phyloP scores from a whole-genome alignment of 352 stramenopile genomes.

The Pythium graminicola region DNA sequence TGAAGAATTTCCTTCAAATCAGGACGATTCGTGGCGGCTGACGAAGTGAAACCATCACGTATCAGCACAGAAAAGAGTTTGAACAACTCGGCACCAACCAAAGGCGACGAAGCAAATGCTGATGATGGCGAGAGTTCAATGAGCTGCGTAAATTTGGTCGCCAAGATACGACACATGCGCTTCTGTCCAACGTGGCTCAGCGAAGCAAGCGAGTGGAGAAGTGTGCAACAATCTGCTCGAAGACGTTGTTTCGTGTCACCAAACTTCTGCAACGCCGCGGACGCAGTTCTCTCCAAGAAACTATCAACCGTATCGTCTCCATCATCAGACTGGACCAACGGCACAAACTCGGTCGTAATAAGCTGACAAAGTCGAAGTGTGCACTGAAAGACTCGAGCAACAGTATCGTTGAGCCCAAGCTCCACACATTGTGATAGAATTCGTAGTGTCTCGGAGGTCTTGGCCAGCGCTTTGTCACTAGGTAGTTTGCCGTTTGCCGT shows the following conservation, averaged over 20 bases:
- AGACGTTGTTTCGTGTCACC: constrained; percentile 72
- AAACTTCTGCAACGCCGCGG: constrained; percentile 62
- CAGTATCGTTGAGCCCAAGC: constrained; percentile 65
- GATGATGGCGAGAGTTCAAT: constrained; percentile 20
- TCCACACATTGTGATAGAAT: constrained; percentile 56
- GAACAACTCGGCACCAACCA: constrained; percentile 52
- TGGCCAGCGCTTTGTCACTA: constrained; percentile 40
- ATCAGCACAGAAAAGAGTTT: constrained; percentile 64
- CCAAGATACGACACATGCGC: constrained; percentile 56
- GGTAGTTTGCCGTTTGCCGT: constrained; percentile 39
- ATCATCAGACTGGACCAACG: constrained; percentile 29
- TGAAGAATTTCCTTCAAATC: constrained; percentile 38
- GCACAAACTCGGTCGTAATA: constrained; percentile 63
- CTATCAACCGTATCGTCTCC: constrained; percentile 46
- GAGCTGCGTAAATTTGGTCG: constrained; percentile 48
- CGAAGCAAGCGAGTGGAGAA: constrained; percentile 55
- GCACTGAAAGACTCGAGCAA: constrained; percentile 75
- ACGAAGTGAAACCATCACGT: constrained; percentile 18
- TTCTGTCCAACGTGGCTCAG: constrained; percentile 53
- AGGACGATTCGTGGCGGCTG: constrained; percentile 9
- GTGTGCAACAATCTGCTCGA: constrained; percentile 60
- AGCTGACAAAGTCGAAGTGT: constrained; percentile 65
- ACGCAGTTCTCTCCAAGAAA: constrained; percentile 53
- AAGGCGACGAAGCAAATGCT: constrained; percentile 36
- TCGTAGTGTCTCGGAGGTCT: constrained; percentile 48